phyloP scores from a whole-genome alignment of 2,329 filamentous ascomycete species.

The Trichoderma oligosporum region DNA sequence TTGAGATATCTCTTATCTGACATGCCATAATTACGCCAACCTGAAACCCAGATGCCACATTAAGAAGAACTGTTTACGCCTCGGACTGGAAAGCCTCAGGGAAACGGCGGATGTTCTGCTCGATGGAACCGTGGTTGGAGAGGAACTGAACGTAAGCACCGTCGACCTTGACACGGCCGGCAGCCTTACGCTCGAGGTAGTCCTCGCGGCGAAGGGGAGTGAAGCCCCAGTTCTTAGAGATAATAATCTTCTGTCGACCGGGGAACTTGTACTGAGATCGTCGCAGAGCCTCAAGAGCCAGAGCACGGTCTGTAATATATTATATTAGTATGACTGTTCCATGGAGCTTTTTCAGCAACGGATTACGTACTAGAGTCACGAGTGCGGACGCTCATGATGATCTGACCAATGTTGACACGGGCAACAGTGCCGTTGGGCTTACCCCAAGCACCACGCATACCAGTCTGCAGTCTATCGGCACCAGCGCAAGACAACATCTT shows the following conservation, averaged over 20 bases:
- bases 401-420: conserved; percentile 99
- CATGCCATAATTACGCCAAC: conserved; percentile 46
- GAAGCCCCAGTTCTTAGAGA: conserved; percentile 99
- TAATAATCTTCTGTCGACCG: conserved; percentile 99
- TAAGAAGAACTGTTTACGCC: conserved; percentile 43
- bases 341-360: too few species aligned
- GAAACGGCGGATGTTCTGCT: conserved; percentile 89
- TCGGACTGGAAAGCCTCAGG: conserved; percentile 75
- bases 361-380: conserved; percentile 75
- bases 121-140: conserved; percentile 82
- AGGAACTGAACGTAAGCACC: conserved; percentile 99
- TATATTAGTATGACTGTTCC: conserved; percentile 25
- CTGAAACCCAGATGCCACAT: conserved; percentile 39
- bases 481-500: conserved; percentile 99
- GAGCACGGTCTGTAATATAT: conserved; percentile 64
- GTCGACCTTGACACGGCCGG: conserved; percentile 90
- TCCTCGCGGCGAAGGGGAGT: conserved; percentile 96
- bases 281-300: conserved; percentile 96
- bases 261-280: conserved; percentile 99
- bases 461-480: conserved; percentile 99
- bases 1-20: conserved; percentile 37
- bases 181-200: conserved; percentile 92
- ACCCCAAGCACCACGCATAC: conserved; percentile 99
- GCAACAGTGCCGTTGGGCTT: conserved; percentile 99
- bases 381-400: conserved; percentile 94